Percentiles rank a stretch among this genome's conserved stretches.
phyloP scores from a whole-genome alignment of 441 rosid species.

The Mallotus japonicus region DNA sequence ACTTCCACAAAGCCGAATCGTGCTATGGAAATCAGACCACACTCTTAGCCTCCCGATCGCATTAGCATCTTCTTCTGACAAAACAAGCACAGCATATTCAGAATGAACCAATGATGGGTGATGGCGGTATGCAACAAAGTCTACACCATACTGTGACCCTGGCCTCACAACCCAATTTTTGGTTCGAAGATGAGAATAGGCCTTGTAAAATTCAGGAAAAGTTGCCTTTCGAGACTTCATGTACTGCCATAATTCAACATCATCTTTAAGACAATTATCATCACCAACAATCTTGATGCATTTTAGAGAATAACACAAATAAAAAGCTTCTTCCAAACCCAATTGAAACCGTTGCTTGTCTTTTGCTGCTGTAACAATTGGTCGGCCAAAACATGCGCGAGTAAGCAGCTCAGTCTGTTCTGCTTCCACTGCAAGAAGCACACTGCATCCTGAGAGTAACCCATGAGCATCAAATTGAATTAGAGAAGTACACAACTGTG shows the following conservation, averaged over 20 bases:
- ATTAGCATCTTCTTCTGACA: slow-evolving; percentile 33
- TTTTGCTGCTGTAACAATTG: slow-evolving; percentile 38
- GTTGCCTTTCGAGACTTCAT: slow-evolving; percentile 37
- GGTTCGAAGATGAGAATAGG: slow-evolving; percentile 49
- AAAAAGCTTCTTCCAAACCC: slow-evolving; percentile 71
- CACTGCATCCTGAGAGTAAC: slow-evolving; percentile 40
- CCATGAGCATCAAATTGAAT: slow-evolving; percentile 33
- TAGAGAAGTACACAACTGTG: slow-evolving; percentile 45
- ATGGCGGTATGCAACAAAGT: slow-evolving; percentile 57
- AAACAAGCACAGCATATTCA: slow-evolving; percentile 52
- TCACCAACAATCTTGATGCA: slow-evolving; percentile 46
- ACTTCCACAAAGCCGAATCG: slow-evolving; percentile 50
- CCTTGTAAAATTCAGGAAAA: slow-evolving; percentile 53
- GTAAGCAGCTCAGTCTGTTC: slow-evolving; percentile 47
- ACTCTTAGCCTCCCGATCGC: slow-evolving; percentile 42
- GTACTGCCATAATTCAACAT: slow-evolving; percentile 41
- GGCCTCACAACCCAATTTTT: slow-evolving; percentile 69
- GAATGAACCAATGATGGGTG: slow-evolving; percentile 74
- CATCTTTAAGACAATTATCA: slow-evolving; percentile 22
- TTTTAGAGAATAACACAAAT: slow-evolving; percentile 41
- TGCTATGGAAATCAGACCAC: slow-evolving; percentile 62
- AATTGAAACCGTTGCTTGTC: slow-evolving; percentile 55
- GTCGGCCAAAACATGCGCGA: slow-evolving; percentile 53
- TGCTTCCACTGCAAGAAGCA: slow-evolving; percentile 38
- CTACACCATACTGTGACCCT: slow-evolving; percentile 63